Conservation (phyloP, 306 rosid genomes). For the Cucurbita moschata region DNA sequence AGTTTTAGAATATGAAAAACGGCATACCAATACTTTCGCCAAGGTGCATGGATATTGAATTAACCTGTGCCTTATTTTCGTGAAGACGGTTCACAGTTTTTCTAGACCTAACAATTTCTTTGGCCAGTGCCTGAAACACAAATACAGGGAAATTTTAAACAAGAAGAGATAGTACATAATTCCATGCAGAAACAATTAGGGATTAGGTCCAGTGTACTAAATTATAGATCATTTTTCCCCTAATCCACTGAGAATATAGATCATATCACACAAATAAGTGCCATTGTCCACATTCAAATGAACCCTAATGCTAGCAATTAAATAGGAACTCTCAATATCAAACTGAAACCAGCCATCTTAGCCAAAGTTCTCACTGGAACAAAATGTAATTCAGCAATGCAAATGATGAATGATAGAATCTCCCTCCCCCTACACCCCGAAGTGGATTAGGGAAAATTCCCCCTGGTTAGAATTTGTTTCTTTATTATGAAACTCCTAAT, state of each 20-base stretch:
- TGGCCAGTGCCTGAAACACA: slow-evolving; percentile 71
- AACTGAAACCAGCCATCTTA: background rate
- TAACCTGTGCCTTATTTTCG: slow-evolving; percentile 85
- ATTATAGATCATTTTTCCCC: background rate
- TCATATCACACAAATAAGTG: background rate
- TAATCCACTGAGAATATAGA: background rate
- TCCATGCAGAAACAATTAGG: background rate
- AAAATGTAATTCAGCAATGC: background rate
- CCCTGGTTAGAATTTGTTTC: background rate
- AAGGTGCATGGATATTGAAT: slow-evolving; percentile 97
- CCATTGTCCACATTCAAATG: background rate
- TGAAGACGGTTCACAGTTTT: slow-evolving; percentile 83
- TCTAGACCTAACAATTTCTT: slow-evolving; percentile 79
- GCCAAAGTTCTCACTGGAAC: background rate
- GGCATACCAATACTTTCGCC: slow-evolving; percentile 97
- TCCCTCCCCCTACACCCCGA: background rate
- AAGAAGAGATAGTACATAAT: background rate
- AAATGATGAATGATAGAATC: background rate
- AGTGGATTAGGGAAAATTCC: background rate
- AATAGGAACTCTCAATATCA: background rate
- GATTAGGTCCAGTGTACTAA: background rate
- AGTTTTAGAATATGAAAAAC: background rate
- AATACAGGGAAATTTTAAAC: background rate
- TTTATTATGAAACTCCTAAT: background rate
- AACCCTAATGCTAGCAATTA: background rate